phyloP scores from a whole-genome alignment of 1,139 yeast species.

The Taphrina wiesneri region DNA sequence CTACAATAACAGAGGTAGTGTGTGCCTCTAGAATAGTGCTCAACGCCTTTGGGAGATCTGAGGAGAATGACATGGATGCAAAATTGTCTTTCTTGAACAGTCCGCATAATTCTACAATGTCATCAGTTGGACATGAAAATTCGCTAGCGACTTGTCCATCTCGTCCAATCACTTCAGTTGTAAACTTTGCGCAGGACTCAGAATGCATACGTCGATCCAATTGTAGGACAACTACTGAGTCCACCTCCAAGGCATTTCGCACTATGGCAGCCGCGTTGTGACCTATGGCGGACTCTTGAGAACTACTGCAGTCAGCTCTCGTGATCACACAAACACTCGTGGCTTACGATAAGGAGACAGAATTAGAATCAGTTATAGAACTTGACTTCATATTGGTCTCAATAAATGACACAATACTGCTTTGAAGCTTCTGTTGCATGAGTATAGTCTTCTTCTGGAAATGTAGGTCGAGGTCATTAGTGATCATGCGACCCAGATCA shows the following conservation, averaged over 20 bases:
- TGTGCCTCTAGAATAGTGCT: background rate
- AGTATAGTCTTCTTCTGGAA: background rate
- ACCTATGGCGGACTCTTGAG: background rate
- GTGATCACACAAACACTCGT: background rate
- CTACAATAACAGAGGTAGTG: background rate
- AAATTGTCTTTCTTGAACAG: background rate
- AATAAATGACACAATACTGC: slow-evolving; percentile 10
- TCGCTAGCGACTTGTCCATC: background rate
- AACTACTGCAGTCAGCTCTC: background rate
- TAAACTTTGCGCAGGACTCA: background rate
- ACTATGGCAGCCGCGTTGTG: background rate
- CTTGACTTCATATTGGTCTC: background rate
- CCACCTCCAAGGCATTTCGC: background rate
- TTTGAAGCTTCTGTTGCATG: slow-evolving; percentile 1
- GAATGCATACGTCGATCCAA: background rate
- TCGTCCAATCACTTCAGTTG: background rate
- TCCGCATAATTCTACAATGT: background rate
- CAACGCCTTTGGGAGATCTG: background rate
- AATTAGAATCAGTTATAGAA: background rate
- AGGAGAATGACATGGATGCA: background rate
- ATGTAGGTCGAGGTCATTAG: slow-evolving; percentile 15
- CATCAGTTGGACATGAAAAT: background rate
- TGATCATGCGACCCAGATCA: slow-evolving; percentile 23
- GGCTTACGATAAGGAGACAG: background rate
- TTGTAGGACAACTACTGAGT: background rate